phyloP scores from a whole-genome alignment of 192 early-diverging fungal genomes.

The Podila epigama region DNA sequence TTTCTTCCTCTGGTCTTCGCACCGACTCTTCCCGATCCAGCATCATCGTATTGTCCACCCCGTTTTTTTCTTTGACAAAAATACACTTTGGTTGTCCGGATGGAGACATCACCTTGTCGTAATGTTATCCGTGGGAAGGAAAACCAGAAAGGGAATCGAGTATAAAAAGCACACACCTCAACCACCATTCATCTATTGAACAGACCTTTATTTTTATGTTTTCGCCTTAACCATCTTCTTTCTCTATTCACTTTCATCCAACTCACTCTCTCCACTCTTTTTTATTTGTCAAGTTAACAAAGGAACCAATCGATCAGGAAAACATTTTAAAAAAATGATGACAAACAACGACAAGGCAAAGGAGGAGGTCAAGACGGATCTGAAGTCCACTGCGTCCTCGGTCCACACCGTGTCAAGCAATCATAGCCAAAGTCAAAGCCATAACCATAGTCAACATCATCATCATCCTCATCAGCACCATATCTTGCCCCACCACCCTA shows the following conservation, averaged over 20 bases:
- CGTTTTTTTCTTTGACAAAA: no score
- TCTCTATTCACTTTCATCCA: neutral
- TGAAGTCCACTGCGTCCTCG: neutral
- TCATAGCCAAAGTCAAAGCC: neutral
- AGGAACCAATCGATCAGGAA: neutral
- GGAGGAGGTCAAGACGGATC: neutral
- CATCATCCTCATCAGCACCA: constrained; percentile 28
- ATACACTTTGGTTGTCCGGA: no score
- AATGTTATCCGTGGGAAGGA: no score
- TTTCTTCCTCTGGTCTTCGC: no score
- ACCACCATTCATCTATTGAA: no score
- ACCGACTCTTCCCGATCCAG: no score
- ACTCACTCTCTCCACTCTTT: neutral
- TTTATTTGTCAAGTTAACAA: neutral
- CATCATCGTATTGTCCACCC: no score
- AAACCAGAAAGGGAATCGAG: no score
- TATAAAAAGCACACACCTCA: no score
- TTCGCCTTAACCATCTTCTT: no score
- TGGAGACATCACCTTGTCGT: no score
- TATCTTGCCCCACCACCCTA: neutral
- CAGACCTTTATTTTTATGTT: no score
- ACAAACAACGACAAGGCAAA: constrained; percentile 14
- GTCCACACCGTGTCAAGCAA: constrained; percentile 4
- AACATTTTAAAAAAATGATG: neutral
- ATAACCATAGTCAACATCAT: neutral